Conservation (phyloP, 148 eudicot species). For the Rhododendron griersonianum region DNA sequence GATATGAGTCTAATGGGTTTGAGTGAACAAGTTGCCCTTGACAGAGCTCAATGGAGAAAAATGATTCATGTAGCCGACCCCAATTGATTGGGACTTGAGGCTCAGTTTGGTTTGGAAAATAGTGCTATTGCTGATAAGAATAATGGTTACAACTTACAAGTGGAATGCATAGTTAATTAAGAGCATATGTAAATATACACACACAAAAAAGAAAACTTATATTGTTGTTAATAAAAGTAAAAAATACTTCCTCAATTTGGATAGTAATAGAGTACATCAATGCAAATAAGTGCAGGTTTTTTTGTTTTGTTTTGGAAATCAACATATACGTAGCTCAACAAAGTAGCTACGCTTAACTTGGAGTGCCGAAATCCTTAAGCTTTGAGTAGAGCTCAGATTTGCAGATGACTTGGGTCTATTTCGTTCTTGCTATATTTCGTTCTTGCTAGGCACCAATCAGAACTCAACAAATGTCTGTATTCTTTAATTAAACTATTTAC, state of each 20-base stretch:
- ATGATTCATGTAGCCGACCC: too few species aligned
- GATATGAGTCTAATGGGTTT: too few species aligned
- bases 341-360: background rate
- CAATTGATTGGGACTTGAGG: too few species aligned
- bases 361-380: background rate
- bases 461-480: background rate
- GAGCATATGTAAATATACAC: background rate
- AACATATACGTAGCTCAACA: background rate
- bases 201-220: background rate
- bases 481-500: background rate
- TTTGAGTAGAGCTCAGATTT: background rate
- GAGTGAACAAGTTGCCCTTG: too few species aligned
- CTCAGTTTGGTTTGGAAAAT: background rate
- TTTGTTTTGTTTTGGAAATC: background rate
- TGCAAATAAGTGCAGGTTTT: background rate
- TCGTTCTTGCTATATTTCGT: background rate
- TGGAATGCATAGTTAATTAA: background rate
- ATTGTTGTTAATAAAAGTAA: background rate
- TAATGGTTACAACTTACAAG: background rate
- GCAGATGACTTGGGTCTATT: background rate
- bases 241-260: background rate
- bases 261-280: background rate
- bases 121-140: background rate
- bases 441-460: background rate
- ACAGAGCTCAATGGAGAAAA: too few species aligned